Evolutionary conservation across 768 basidiomycete species (phyloP).

Genomic region (Artomyces pyxidatus): DNA sequence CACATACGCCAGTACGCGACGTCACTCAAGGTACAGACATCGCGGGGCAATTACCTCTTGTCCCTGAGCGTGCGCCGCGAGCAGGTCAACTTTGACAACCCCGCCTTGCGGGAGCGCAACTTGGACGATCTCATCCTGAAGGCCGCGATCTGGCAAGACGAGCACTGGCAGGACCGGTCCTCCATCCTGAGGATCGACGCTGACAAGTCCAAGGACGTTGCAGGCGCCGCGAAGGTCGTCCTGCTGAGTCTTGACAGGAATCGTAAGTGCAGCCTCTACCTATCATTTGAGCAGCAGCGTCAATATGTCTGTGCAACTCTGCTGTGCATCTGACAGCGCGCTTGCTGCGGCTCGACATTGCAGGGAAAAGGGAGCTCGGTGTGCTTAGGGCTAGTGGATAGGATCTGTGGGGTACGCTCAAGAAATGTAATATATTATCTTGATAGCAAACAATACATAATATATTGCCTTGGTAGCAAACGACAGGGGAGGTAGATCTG

Average conservation of each 20-base stretch:
- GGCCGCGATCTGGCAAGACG: conserved; percentile 90
- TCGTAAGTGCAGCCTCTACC: conserved; percentile 39
- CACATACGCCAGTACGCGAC: conserved; percentile 66
- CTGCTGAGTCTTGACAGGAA: conserved; percentile 90
- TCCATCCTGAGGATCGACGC: conserved; percentile 46
- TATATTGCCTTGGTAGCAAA: no score
- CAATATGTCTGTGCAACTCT: conserved; percentile 8
- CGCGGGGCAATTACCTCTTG: conserved; percentile 86
- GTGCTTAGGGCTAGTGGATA: no score
- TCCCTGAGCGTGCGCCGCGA: conserved; percentile 80
- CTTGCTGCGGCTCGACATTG: conserved; percentile 76
- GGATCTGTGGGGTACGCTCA: no score
- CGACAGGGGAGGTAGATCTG: no score
- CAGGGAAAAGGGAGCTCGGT: conserved; percentile 80
- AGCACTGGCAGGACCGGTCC: conserved; percentile 86
- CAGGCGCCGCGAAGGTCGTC: conserved; percentile 69
- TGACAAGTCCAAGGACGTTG: conserved; percentile 23
- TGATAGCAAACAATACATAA: no score
- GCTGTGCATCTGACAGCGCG: conserved; percentile 87
- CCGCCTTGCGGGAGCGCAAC: conserved; percentile 46
- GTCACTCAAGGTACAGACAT: conserved; percentile 91
- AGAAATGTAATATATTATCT: no score
- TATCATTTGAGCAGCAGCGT: conserved; percentile 4
- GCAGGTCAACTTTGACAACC: conserved; percentile 59
- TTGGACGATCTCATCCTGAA: conserved; percentile 96